These are phyloP conservation scores for Umbelopsis sp. DNA, from an alignment of 192 early-diverging fungal species.

Conservation along the genomic window DNA sequence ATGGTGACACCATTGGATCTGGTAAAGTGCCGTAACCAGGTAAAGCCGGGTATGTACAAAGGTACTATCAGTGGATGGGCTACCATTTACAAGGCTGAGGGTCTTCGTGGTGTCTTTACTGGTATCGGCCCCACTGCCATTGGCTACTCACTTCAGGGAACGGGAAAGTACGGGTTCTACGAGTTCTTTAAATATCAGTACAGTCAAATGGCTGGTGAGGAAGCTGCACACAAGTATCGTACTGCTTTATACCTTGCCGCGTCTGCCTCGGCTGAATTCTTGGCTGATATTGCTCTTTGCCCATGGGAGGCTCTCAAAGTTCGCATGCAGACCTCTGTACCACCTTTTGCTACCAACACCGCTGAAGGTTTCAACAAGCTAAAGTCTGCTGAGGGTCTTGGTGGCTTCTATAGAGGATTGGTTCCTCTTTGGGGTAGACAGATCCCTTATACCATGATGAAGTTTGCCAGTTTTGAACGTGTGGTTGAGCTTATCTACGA, in stretches of 20 bases:
- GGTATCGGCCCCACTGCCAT: conserved; percentile 79
- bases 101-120: conserved; percentile 72
- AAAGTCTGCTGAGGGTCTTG: conserved; percentile 59
- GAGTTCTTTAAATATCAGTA: conserved; percentile 88
- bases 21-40: conserved; percentile 48
- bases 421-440: conserved; percentile 80
- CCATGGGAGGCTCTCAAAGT: conserved; percentile 88
- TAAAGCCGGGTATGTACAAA: conserved; percentile 39
- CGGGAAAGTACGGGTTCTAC: conserved; percentile 90
- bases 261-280: conserved; percentile 79
- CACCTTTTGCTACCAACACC: conserved; percentile 73
- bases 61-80: conserved; percentile 44
- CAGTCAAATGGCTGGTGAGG: conserved; percentile 60
- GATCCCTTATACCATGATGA: conserved; percentile 87
- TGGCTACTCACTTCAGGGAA: conserved; percentile 86
- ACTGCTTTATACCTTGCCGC: conserved; percentile 70
- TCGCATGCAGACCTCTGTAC: conserved; percentile 80
- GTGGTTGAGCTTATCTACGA: conserved; percentile 71
- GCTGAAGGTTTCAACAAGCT: conserved; percentile 67
- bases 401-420: conserved; percentile 73
- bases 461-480: conserved; percentile 85
- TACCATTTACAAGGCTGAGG: conserved; percentile 52
- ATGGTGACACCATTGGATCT: conserved; percentile 49
- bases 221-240: conserved; percentile 76
- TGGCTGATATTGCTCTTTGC: conserved; percentile 84